phyloP scores from a whole-genome alignment of 345 rosid genomes.

The Populus euphratica region DNA sequence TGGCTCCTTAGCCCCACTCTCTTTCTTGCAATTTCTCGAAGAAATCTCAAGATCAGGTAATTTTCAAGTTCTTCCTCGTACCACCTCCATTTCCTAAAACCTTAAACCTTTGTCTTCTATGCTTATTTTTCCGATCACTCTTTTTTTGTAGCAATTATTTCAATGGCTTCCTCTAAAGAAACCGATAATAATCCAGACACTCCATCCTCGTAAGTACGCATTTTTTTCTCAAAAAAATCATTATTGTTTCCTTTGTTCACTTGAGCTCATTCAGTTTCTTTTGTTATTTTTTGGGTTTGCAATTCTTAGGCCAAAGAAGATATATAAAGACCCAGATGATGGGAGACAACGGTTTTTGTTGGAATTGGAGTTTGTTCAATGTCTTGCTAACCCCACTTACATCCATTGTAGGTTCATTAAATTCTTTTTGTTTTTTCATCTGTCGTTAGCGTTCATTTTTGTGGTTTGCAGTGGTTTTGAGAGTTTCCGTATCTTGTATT shows the following conservation, averaged over 20 bases:
- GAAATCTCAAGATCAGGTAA: not conserved
- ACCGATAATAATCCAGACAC: conserved; percentile 2
- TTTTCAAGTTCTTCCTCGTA: not conserved
- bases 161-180: conserved; percentile 16
- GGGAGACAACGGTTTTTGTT: conserved; percentile 83
- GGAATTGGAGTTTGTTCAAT: conserved; percentile 89
- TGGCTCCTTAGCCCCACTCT: not conserved
- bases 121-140: not conserved
- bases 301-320: conserved; percentile 19
- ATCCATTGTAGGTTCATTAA: conserved; percentile 65
- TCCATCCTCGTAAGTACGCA: conserved; percentile 10
- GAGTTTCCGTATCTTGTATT: not conserved
- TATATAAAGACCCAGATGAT: conserved; percentile 83
- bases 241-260: not conserved
- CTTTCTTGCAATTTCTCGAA: not conserved
- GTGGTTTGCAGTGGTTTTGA: not conserved
- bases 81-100: not conserved
- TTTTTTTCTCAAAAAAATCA: not conserved
- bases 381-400: conserved; percentile 96
- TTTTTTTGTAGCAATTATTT: not conserved
- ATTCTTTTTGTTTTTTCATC: not conserved
- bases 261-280: not conserved
- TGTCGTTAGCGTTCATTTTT: not conserved
- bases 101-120: not conserved
- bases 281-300: not conserved